These are phyloP conservation scores for Colletotrichum plurivorum DNA, from an alignment of 2,329 filamentous ascomycete species.

Conservation along the genomic window DNA sequence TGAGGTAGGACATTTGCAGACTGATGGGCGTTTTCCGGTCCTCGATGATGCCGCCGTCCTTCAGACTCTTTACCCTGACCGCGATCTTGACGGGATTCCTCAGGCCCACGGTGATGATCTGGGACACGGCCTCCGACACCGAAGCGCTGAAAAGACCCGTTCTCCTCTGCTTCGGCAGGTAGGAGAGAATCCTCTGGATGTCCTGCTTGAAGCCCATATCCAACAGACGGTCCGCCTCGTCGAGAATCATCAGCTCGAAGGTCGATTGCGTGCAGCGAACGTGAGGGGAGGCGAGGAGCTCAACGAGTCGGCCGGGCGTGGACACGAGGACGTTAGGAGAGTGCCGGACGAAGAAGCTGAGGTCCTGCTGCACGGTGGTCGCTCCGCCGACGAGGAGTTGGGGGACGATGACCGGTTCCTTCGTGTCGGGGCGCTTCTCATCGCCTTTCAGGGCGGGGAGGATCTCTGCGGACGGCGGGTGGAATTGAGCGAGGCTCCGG, in stretches of 20 bases:
- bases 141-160: slow-evolving; percentile 96
- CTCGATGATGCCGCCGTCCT: slow-evolving; percentile 75
- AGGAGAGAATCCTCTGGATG: slow-evolving; percentile 85
- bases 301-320: slow-evolving; percentile 90
- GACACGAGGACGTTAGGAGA: slow-evolving; percentile 92
- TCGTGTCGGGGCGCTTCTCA: slow-evolving; percentile 66
- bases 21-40: slow-evolving; percentile 93
- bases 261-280: slow-evolving; percentile 90
- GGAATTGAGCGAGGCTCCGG: slow-evolving; percentile 83
- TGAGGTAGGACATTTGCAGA: slow-evolving; percentile 90
- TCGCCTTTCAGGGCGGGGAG: slow-evolving; percentile 68
- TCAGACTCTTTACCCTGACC: slow-evolving; percentile 85
- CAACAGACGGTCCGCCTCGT: slow-evolving; percentile 93
- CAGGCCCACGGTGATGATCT: slow-evolving; percentile 91
- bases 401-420: slow-evolving; percentile 75
- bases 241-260: slow-evolving; percentile 92
- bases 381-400: slow-evolving; percentile 91
- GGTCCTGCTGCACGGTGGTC: slow-evolving; percentile 84
- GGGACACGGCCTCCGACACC: slow-evolving; percentile 94
- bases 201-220: slow-evolving; percentile 96
- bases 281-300: slow-evolving; percentile 87
- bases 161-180: slow-evolving; percentile 91
- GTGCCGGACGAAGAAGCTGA: slow-evolving; percentile 85
- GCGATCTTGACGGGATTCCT: slow-evolving; percentile 95
- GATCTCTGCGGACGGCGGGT: slow-evolving; percentile 80